Evolutionary conservation across 257 asterid species (phyloP).

Genomic region (Primulina huaijiensis): DNA sequence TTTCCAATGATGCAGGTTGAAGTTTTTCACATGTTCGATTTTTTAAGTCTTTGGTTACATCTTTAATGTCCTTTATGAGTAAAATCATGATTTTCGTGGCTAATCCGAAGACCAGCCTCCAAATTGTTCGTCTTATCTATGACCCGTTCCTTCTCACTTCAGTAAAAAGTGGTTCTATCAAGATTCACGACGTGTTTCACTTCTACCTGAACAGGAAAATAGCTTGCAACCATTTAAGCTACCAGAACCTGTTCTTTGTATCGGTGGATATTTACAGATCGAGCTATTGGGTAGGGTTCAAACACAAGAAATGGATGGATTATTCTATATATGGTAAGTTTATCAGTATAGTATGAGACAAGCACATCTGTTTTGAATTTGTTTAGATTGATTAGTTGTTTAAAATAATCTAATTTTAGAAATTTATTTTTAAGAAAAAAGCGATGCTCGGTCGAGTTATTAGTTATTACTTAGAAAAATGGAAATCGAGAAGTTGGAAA

Average conservation of each 20-base stretch:
- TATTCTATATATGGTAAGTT: conserved; percentile 73
- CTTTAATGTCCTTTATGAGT: background rate
- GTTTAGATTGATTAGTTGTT: background rate
- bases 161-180: background rate
- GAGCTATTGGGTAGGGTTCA: conserved; percentile 73
- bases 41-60: background rate
- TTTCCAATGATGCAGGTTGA: conserved; percentile 71
- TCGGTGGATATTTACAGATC: conserved; percentile 72
- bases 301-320: conserved; percentile 55
- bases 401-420: no score
- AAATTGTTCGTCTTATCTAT: background rate
- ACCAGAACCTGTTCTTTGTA: conserved; percentile 71
- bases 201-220: conserved; percentile 52
- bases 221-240: conserved; percentile 71
- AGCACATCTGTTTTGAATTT: background rate
- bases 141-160: background rate
- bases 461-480: no score
- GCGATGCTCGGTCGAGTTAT: background rate
- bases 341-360: background rate
- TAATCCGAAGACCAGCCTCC: background rate
- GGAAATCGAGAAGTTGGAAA: background rate
- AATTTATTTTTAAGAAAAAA: no score
- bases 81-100: background rate
- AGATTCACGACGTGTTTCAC: conserved; percentile 7
- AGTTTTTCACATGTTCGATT: background rate